Evolutionary conservation across 2,329 filamentous ascomycete species (phyloP).

Genomic region (Pyrenochaeta sp.): DNA sequence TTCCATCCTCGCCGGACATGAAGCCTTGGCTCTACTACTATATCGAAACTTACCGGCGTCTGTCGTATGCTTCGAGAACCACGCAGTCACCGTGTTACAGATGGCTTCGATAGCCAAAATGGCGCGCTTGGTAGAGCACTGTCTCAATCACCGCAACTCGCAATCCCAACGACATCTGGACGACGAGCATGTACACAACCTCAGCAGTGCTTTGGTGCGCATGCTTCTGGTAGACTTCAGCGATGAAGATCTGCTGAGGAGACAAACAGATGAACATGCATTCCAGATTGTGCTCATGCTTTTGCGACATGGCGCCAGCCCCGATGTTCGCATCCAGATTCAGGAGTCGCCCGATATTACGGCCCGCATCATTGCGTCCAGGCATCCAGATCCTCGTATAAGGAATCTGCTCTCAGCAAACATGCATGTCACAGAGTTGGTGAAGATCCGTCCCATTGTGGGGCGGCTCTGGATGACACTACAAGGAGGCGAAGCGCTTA

Average conservation of each 20-base stretch:
- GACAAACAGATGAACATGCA: constrained; percentile 15
- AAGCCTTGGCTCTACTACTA: constrained; percentile 18
- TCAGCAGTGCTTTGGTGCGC: constrained; percentile 10
- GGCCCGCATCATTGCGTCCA: constrained; percentile 11
- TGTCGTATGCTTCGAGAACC: not conserved
- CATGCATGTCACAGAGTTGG: not conserved
- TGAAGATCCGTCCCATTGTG: not conserved
- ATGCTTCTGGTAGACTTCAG: constrained; percentile 5
- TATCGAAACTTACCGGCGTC: constrained; percentile 11
- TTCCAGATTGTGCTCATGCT: constrained; percentile 22
- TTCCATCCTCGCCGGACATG: constrained; percentile 14
- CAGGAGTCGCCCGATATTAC: constrained; percentile 2
- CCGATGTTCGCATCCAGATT: constrained; percentile 11
- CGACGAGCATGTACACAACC: constrained; percentile 5
- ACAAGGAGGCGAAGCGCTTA: constrained; percentile 1
- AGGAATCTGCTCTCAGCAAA: constrained; percentile 5
- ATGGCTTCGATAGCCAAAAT: constrained; percentile 15
- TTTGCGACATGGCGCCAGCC: constrained; percentile 15
- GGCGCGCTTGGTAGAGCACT: constrained; percentile 12
- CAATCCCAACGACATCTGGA: constrained; percentile 3
- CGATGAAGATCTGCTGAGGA: constrained; percentile 10
- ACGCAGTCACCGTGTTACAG: constrained; percentile 13
- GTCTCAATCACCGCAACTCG: constrained; percentile 8
- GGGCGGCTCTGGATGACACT: constrained; percentile 3
- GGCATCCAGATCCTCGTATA: constrained; percentile 19